phyloP scores from a whole-genome alignment of 306 rosid species.

The Cicer pinnatifidum region DNA sequence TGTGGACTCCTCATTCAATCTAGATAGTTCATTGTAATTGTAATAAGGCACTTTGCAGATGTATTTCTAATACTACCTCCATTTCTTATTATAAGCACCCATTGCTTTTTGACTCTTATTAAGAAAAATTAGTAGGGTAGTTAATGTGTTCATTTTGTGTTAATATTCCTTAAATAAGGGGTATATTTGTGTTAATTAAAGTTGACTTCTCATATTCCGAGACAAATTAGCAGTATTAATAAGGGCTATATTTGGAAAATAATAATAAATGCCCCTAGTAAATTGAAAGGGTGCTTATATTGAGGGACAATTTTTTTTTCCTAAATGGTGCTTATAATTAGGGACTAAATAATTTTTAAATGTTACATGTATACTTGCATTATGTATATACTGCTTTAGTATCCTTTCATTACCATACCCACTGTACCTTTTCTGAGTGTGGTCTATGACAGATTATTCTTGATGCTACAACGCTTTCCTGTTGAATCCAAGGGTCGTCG shows the following conservation, averaged over 20 bases:
- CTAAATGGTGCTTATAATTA: no score
- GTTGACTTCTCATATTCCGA: no score
- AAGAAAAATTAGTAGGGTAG: no score
- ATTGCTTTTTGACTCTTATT: background rate
- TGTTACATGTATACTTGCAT: constrained; percentile 9
- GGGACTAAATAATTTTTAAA: background rate
- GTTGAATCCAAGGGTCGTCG: constrained; percentile 98
- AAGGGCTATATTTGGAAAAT: no score
- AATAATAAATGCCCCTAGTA: no score
- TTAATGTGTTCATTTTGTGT: no score
- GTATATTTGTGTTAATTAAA: no score
- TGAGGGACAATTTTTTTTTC: no score
- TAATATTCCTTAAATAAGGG: no score
- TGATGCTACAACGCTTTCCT: constrained; percentile 98
- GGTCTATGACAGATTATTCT: constrained; percentile 74
- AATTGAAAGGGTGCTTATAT: no score
- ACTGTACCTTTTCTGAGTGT: constrained; percentile 26
- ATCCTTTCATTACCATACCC: constrained; percentile 31
- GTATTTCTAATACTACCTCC: background rate
- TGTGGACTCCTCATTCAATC: background rate
- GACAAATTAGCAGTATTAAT: no score
- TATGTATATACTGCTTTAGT: constrained; percentile 19
- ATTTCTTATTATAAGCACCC: no score
- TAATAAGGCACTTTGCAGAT: background rate
- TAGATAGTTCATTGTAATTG: constrained; percentile 13